These are phyloP conservation scores for Botryotinia narcissicola DNA, from an alignment of 2,329 filamentous ascomycete genomes.

Conservation along the genomic window DNA sequence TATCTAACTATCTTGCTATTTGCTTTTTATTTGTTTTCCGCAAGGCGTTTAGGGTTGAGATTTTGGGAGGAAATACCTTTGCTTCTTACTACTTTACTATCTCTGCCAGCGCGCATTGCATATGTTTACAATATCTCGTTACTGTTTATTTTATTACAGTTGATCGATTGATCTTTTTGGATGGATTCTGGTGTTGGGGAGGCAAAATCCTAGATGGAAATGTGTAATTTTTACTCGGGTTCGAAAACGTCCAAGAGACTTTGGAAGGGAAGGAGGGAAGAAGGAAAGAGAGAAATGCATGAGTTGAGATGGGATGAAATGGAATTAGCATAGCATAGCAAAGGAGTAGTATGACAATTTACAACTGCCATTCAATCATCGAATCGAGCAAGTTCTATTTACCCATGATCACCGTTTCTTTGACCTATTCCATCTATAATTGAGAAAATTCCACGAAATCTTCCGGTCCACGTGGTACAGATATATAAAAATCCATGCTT, in stretches of 20 bases:
- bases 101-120: constrained; percentile 13
- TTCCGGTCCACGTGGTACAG: background rate
- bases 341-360: background rate
- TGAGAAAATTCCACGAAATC: background rate
- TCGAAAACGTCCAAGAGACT: background rate
- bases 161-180: constrained; percentile 6
- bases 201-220: constrained; percentile 15
- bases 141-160: constrained; percentile 5
- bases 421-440: background rate
- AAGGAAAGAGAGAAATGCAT: background rate
- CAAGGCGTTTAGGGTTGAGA: background rate
- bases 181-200: constrained; percentile 17
- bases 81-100: constrained; percentile 13
- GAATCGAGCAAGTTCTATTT: background rate
- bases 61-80: background rate
- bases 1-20: constrained; percentile 8
- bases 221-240: constrained; percentile 19
- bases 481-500: background rate
- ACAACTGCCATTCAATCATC: background rate
- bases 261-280: background rate
- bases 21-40: background rate
- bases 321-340: background rate
- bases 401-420: background rate
- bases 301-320: background rate
- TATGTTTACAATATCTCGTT: constrained; percentile 10